phyloP scores from a whole-genome alignment of 441 rosid species.

The Breynia disticha region DNA sequence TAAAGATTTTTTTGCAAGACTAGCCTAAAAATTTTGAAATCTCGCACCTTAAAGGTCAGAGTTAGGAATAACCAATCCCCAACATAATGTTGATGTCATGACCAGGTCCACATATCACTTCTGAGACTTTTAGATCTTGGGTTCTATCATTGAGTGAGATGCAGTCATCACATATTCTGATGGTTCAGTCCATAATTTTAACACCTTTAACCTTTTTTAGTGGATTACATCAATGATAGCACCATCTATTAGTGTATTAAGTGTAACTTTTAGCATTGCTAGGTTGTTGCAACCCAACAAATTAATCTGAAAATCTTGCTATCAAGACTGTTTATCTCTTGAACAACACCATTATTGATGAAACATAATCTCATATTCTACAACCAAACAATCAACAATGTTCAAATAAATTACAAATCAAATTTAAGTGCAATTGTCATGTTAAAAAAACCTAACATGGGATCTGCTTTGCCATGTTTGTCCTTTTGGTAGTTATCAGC shows the following conservation, averaged over 20 bases:
- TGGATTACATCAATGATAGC: conserved; percentile 57
- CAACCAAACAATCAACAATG: not conserved
- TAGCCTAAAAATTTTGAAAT: too few relatives aligned
- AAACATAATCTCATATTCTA: conserved; percentile 10
- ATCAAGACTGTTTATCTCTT: conserved; percentile 27
- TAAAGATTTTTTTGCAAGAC: too few relatives aligned
- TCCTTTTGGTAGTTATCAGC: conserved; percentile 8
- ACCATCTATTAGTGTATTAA: conserved; percentile 32
- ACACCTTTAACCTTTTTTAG: conserved; percentile 28
- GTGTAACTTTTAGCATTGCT: conserved; percentile 20
- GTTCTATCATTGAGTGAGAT: conserved; percentile 38
- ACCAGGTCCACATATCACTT: conserved; percentile 42
- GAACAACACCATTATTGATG: conserved; percentile 26
- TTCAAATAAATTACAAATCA: not conserved
- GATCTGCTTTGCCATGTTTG: conserved; percentile 10
- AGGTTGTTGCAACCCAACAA: conserved; percentile 32
- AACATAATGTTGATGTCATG: conserved; percentile 40
- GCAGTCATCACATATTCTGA: conserved; percentile 43
- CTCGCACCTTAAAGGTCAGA: too few relatives aligned
- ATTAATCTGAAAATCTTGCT: conserved; percentile 46
- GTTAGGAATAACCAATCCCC: too few relatives aligned
- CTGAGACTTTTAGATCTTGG: conserved; percentile 13
- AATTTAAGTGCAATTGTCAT: not conserved
- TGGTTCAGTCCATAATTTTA: conserved; percentile 18
- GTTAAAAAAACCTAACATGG: conserved; percentile 11